Evolutionary conservation across 2,329 filamentous ascomycete species (phyloP).

Genomic region (Aspergillus sp.): DNA sequence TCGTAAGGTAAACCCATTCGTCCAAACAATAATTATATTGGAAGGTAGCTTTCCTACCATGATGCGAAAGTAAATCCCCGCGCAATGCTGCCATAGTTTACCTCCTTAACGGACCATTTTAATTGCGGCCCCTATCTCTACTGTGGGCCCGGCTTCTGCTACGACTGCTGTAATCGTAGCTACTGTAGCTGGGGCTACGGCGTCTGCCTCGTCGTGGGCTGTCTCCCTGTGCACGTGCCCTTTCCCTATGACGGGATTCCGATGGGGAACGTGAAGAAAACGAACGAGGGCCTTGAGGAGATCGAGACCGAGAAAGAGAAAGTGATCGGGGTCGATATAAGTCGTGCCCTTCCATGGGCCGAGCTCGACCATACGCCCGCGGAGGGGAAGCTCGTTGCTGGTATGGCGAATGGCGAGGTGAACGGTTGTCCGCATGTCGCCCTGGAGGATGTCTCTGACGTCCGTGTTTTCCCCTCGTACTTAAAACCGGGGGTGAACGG

Average conservation of each 20-base stretch:
- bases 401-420: constrained; percentile 26
- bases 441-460: constrained; percentile 39
- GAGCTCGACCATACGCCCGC: constrained; percentile 40
- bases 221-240: constrained; percentile 32
- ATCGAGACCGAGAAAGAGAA: constrained; percentile 48
- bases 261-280: constrained; percentile 42
- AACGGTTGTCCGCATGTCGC: constrained; percentile 24
- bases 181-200: constrained; percentile 63
- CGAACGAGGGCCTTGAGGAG: constrained; percentile 39
- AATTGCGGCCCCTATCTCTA: constrained; percentile 47
- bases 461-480: constrained; percentile 60
- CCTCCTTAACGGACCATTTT: constrained; percentile 29
- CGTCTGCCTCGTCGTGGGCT: constrained; percentile 46
- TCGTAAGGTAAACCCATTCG: neutral
- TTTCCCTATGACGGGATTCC: constrained; percentile 41
- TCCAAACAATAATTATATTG: neutral
- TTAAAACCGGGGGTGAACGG: constrained; percentile 71
- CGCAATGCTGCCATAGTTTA: neutral
- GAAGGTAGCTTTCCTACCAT: neutral
- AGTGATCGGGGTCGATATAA: constrained; percentile 61
- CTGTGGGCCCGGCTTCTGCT: constrained; percentile 48
- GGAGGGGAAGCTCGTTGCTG: constrained; percentile 36
- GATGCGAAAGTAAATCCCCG: neutral
- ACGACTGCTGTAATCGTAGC: constrained; percentile 61
- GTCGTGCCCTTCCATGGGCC: constrained; percentile 50